Percentiles rank a stretch among this genome's conserved stretches.
These are phyloP conservation scores for Clitopilus passeckerianus DNA, from an alignment of 768 basidiomycete genomes.

Conservation along the genomic window DNA sequence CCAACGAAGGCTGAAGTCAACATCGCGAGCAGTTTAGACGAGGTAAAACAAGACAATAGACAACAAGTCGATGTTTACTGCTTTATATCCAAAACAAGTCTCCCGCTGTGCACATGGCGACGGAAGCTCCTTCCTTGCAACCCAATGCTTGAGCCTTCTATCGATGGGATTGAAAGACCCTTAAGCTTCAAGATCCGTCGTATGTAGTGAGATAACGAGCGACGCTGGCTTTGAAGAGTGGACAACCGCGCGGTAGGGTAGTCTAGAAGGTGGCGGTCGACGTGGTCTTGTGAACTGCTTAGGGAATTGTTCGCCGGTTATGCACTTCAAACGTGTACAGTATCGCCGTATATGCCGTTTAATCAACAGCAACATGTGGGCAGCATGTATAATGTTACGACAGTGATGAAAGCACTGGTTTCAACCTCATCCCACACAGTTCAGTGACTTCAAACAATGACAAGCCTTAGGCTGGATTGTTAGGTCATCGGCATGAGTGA, in stretches of 20 bases:
- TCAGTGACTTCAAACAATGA: too few species aligned
- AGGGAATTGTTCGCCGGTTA: background rate
- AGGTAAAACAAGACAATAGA: too few species aligned
- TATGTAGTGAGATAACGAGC: background rate
- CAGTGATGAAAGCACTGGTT: background rate
- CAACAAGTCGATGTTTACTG: too few species aligned
- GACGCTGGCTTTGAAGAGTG: background rate
- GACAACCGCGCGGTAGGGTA: background rate
- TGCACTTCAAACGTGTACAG: background rate
- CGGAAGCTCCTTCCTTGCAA: background rate
- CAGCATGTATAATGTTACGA: background rate
- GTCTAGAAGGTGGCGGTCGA: background rate
- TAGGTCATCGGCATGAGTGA: too few species aligned
- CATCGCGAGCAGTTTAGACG: background rate
- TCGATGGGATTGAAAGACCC: background rate
- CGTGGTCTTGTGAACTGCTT: background rate
- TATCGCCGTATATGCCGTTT: background rate
- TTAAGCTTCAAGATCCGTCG: background rate
- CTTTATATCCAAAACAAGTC: background rate
- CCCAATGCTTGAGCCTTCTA: background rate
- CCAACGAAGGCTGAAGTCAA: background rate
- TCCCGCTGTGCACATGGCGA: background rate
- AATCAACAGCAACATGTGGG: background rate
- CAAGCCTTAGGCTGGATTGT: too few species aligned
- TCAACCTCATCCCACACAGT: too few species aligned